Base-by-base conservation (phyloP, 768 basidiomycete genomes). In the Porphyrellus cyaneotinctus region DNA sequence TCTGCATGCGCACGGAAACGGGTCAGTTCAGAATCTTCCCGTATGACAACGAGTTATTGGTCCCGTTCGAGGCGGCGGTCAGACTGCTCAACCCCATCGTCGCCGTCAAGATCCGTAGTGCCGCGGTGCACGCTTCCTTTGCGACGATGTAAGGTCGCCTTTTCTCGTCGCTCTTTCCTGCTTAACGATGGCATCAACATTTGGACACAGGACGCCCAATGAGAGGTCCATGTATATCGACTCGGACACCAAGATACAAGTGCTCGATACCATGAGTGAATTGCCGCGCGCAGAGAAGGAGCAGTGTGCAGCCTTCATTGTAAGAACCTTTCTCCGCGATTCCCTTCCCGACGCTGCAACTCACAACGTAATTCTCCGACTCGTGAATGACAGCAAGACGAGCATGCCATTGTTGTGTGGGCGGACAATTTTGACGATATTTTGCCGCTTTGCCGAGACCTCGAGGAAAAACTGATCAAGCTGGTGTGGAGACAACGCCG, bases 251-350 rank as follows among this genome's bases (percentile, higher is more conserved):
- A 85, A 90, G 20, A 92, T 95, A 47, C 92, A 95, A 69, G 84
- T 94, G 38, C 67, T 95, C 31, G 85, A 91, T 51, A 79, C 78
- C 17, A 80, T 94, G 63, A 58, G 64, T 43, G 79, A 83, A 54
- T 73, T 95, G 24, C 80, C 86, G 11, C 78, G 79, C 41, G 90
- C 91, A 4, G 88, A 94, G 68, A 93, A 92, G 70, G 91, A 94
- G 62, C 92, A 94, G 64, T 91, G 88, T 49, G 92, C 83, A 15
- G 92, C 92, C 17, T 94, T 95, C 68, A 79, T 91, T 54, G 88
- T 89, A 62, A 66, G 87, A 72, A 28, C 35, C 15, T 45, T 22
- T 30, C 5, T 2, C 6, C n/a, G 15, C 12, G 20, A 10, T 32
- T 37, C 26, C 30, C 15, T 3, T 26, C 18, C 12, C 31, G 18